Base-by-base conservation (phyloP, 2,329 filamentous ascomycete genomes). In the Dendryphion nanum region DNA sequence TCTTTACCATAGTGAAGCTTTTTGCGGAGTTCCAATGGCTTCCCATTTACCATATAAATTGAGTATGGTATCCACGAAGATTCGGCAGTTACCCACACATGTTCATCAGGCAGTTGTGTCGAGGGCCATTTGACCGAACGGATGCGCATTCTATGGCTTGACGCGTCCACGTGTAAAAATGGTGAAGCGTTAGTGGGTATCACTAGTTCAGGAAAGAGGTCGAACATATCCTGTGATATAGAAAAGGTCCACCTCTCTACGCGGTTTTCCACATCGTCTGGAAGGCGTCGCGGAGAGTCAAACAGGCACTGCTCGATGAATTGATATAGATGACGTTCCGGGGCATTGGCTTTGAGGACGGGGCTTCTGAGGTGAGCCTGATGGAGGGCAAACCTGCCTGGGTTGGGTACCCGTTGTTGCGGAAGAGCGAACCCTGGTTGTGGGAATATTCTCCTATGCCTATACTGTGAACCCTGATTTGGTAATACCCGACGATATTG, bases 1-100 rank as follows among this genome's bases (percentile, higher is more conserved):
- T 94, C 86, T 50, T 83, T 86, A 8, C 82, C 83, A 54, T 90
- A 78, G 44, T 93, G 83, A 1, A 79, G 62, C 51, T 86, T 88
- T 18, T 85, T 78, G 28, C 84, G 78, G 13, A 88, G 60, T 8
- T 80, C 69, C 2, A 77, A 54, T 14, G 48, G 32, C 1, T 66
- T 56, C 0, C 64, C 71, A 50, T 95, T 95, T 43, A 94, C 62
- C 13, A 76, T 72, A 43, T 91, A 73, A 44, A 83, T 87, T 0
- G 89, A 76, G 23, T 76, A 71, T 0, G 89, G 52, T 3, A 64
- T 87, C 89, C 89, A 96, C 16, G 64, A 57, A 5, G 78, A 84
- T 21, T 84, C 77, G n/a, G 71, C 63, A 1, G 74, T 70, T 5
- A 77, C 71, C 88, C 89, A 95, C 1, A 70, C 63, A 6, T 69